phyloP scores from a whole-genome alignment of 2,329 filamentous ascomycete species.

The Ophiocordyceps australis region DNA sequence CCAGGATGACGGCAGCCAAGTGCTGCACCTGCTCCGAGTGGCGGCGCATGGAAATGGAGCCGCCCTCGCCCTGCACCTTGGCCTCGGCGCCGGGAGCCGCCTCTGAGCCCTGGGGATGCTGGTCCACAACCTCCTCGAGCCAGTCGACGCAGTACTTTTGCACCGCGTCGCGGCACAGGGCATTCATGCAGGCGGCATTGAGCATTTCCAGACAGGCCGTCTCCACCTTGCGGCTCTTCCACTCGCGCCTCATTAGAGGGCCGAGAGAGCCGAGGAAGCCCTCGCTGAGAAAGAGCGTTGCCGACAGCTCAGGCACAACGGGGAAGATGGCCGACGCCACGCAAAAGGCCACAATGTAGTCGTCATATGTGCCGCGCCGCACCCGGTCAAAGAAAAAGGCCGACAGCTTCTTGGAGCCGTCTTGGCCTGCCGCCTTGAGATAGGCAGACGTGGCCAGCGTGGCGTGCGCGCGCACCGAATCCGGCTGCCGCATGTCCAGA shows the following conservation, averaged over 20 bases:
- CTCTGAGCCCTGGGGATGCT: conserved; percentile 41
- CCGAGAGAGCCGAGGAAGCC: conserved; percentile 68
- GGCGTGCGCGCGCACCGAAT: conserved; percentile 61
- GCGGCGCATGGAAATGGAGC: conserved; percentile 39
- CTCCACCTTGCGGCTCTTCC: conserved; percentile 74
- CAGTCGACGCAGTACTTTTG: conserved; percentile 72
- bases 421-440: conserved; percentile 56
- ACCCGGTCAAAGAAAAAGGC: conserved; percentile 60
- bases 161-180: conserved; percentile 65
- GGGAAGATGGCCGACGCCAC: conserved; percentile 83
- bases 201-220: conserved; percentile 76
- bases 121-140: conserved; percentile 68
- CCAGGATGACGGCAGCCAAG: conserved; percentile 56
- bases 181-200: conserved; percentile 79
- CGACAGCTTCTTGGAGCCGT: conserved; percentile 50
- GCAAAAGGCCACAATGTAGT: conserved; percentile 82
- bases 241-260: conserved; percentile 58
- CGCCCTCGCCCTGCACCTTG: conserved; percentile 38
- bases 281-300: conserved; percentile 70
- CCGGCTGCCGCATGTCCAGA: conserved; percentile 65
- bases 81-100: conserved; percentile 31
- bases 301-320: conserved; percentile 56
- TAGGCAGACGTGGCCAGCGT: conserved; percentile 70
- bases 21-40: conserved; percentile 45
- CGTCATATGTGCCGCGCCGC: conserved; percentile 61